Evolutionary conservation across 1,139 yeast species (phyloP).

Genomic region (Pichia sp.): DNA sequence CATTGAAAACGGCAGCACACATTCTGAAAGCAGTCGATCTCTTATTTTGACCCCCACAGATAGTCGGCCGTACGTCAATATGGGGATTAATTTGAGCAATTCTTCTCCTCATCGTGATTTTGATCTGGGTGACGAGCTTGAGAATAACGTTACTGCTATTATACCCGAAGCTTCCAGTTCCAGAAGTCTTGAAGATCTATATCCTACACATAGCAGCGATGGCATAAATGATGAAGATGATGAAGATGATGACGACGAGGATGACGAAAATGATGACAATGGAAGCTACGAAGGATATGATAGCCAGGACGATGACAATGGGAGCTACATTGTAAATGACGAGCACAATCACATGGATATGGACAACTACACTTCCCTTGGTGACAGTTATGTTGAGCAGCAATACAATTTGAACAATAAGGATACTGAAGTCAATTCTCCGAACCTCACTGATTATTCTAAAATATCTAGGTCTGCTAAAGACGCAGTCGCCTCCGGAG

Average conservation of each 20-base stretch:
- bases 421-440: too few relatives aligned
- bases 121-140: slow-evolving; percentile 18
- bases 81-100: neutral
- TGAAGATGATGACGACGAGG: neutral
- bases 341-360: slow-evolving; percentile 2
- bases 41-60: slow-evolving; percentile 12
- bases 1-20: neutral
- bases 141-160: slow-evolving; percentile 7
- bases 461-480: neutral
- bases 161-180: neutral
- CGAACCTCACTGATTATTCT: too few relatives aligned
- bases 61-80: neutral
- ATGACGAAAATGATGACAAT: slow-evolving; percentile 1
- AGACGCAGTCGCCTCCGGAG: neutral
- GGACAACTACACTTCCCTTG: neutral
- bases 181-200: slow-evolving; percentile 14
- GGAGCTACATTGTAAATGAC: neutral
- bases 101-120: slow-evolving; percentile 7
- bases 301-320: neutral
- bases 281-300: slow-evolving; percentile 1
- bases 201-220: slow-evolving; percentile 15
- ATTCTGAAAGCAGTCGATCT: neutral
- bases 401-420: too few relatives aligned
- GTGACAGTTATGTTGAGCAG: too few relatives aligned
- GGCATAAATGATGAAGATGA: slow-evolving; percentile 7